Evolutionary conservation across 2,329 filamentous ascomycete genomes (phyloP), one percentile per base, ranked within the genome.

Genomic region (Dactylellina sp.): DNA sequence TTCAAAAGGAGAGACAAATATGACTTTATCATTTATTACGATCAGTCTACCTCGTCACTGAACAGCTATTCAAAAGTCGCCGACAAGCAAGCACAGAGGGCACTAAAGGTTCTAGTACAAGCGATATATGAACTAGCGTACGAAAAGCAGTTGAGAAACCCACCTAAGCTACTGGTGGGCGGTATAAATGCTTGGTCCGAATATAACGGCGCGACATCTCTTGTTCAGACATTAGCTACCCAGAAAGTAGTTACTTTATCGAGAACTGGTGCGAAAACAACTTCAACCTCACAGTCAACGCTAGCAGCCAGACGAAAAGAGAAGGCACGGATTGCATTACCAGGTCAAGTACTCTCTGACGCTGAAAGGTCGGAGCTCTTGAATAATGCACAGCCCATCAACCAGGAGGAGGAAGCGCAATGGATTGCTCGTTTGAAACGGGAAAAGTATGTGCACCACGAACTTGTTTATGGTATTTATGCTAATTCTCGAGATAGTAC

Each of bases 21-120:
- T 78, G 93, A 98, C 77, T 82, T 97, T 44, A 86, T 99, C 9
- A 91, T 99, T 0, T 95, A 96, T 78, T 96, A 98, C 80, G 93
- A 99, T 80, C 86, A 94, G 76, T 81, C 80, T 12, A 89, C 87
- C 75, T 85, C 80, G 82, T 86, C 57, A 14, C 76, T 66, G 14
- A 76, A 75, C 9, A 28, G 77, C 50, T 16, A 77, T 55, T 75
- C 18, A 81, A 78, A 59, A 76, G 78, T 75, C 80, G 76, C 61
- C 80, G 77, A 81, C 80, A 59, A 77, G 80, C 77, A 81, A 81
- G 79, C 85, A 81, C 80, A 82, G 78, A 79, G 84, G 20, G 86
- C 88, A n/a, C 81, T 97, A 18, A 84, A 89, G 76, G 89, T 89
- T 14, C 83, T 99, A 11, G 88, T 90, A 78, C 89, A 92, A 75